Base-by-base conservation (phyloP, 2,329 filamentous ascomycete genomes). In the Fusarium praegraminearum region DNA sequence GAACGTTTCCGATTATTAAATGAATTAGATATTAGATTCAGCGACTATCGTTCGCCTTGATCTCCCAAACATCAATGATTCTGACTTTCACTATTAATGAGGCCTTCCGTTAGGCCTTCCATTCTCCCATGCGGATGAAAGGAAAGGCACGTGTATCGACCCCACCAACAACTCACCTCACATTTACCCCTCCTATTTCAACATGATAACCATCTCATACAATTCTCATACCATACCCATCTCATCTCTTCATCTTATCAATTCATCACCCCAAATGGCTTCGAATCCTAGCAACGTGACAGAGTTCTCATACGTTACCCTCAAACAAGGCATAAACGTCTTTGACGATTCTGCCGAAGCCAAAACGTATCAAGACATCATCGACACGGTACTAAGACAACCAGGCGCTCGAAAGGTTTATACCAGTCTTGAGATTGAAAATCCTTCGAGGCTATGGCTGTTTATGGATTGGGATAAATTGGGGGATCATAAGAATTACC, bases 381-480 rank as follows among this genome's bases (percentile, higher is more conserved):
- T 75, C 1, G 63, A 76, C 33, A 70, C 59, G 7, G 65, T 58
- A 1, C 28, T 73, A 20, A 73, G 45, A 11, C 73, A 75, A n/a
- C 70, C 72, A 4, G 75, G 74, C 5, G 75, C 73, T 4, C 57
- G 57, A 2, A 61, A 67, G 2, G 65, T 70, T 11, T 75, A 75
- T 10, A 73, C 70, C 3, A 73, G 73, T 32, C 33, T 67, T 18
- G 63, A 75, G 22, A 46, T 75, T 51, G 75, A 77, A 57, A 67
- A 74, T 22, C 72, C 75, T 15, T 61, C 61, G 0, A 73, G 60
- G 2, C 5, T 73, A 1, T 76, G 75, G 75, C 9, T 73, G 2
- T 75, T 76, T 16, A 30, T 76, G 6, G 75, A 76, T 18, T 74
- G 73, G 76, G 69, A 77, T 20, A 66, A 35, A 3, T 10, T 70